Base-by-base conservation (phyloP, 805 yeast species). In the Wickerhamomyces bisporus region DNA sequence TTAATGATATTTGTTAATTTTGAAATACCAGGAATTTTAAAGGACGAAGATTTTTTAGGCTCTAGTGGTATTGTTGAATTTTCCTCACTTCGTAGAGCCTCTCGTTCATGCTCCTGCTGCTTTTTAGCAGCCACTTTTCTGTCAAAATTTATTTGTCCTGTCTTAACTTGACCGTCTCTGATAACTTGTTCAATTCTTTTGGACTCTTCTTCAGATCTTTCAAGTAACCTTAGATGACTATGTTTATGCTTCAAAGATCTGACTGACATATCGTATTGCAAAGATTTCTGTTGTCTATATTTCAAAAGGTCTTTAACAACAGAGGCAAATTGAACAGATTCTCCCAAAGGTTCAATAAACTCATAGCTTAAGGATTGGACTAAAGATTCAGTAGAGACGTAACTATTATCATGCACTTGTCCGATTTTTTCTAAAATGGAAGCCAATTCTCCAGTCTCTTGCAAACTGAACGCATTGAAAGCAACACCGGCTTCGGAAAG, bases 391-490 rank as follows among this genome's bases (percentile, higher is more conserved):
- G 68, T 55, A 9, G 79, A 70, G 2, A 79, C 71, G 43, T 74
- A 77, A 24, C 75, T 75, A 29, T 81, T 76, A 57, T 93, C 98
- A 50, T 86, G 79, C 1, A 86, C 81, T 53, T 85, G 89, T 1
- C 98, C 97, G 25, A 86, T 72, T 45, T 79, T 77, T 55, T 93
- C 98, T 38, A 79, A 57, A 1, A 76, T 75, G 5, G 74, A 59
- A 44, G 75, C 77, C 41, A 75, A 71, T 24, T 42, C 31, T 4
- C 50, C 41, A 23, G 39, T 38, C 35, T 65, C 68, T 47, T 78
- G 79, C 28, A 79, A 55, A 38, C 77, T 68, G 52, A 78, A 74
- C 1, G 78, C 76, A 47, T 79, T 79, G 52, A 73, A 77, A 40
- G 70, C 69, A 2, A 78, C 81, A 3, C 95, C 95, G 13, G 85